Percentiles rank a stretch among this genome's conserved stretches.
phyloP scores from a whole-genome alignment of 257 asterid genomes.

The Primulina huaijiensis region DNA sequence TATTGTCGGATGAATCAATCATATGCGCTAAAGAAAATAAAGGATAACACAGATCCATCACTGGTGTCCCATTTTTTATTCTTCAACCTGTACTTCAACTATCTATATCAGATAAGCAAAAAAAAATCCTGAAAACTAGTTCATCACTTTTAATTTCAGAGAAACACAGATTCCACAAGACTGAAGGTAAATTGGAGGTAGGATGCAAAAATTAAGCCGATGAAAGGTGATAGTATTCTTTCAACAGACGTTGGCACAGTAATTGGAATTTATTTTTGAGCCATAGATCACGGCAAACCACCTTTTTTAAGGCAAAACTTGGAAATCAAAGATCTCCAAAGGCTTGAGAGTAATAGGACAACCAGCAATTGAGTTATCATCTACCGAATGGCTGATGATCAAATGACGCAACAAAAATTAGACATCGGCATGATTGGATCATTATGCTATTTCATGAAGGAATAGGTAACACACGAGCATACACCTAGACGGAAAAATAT shows the following conservation, averaged over 20 bases:
- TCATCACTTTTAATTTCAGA: not conserved
- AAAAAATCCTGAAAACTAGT: too few relatives aligned
- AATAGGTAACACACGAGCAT: constrained; percentile 25
- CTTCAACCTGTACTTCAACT: too few relatives aligned
- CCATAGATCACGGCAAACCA: constrained; percentile 33
- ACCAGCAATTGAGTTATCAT: constrained; percentile 61
- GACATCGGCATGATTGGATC: constrained; percentile 33
- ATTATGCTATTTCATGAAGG: constrained; percentile 29
- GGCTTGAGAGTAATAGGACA: too few relatives aligned
- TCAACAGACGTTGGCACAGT: constrained; percentile 17
- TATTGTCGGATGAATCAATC: not conserved
- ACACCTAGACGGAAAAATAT: constrained; percentile 11
- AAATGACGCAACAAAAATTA: constrained; percentile 43
- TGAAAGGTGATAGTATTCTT: constrained; percentile 5
- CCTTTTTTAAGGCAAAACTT: constrained; percentile 52
- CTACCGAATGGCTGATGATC: constrained; percentile 57
- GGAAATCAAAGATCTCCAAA: constrained; percentile 61
- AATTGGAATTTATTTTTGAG: too few relatives aligned
- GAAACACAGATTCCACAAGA: constrained; percentile 8
- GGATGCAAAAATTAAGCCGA: constrained; percentile 18
- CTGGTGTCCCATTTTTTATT: too few relatives aligned
- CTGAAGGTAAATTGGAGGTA: constrained; percentile 6
- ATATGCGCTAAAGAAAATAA: not conserved
- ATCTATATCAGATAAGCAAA: too few relatives aligned
- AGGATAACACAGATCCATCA: not conserved